Percentiles rank a stretch among this genome's conserved stretches.
phyloP scores from a whole-genome alignment of 139 green algal species.

The Astrephomene gubernaculifera region DNA sequence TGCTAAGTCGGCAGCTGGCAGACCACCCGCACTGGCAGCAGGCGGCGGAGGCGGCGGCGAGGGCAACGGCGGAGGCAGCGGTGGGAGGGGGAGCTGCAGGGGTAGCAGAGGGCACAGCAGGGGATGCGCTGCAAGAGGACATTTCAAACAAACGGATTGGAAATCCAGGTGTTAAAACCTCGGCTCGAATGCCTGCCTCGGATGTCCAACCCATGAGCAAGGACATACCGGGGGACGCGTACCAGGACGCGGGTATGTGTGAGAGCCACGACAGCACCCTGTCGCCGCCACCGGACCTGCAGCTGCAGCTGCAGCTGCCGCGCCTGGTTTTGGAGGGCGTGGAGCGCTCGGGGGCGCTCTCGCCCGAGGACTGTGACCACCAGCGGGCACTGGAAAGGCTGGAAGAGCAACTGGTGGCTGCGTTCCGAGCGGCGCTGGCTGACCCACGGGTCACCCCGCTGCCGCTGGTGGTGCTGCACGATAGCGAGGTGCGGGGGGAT shows the following conservation, averaged over 20 bases:
- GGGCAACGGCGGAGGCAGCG: neutral
- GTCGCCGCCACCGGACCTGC: neutral
- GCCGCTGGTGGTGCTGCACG: slow-evolving; percentile 16
- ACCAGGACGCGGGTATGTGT: too few species aligned
- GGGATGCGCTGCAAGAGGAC: too few species aligned
- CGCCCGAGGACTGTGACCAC: neutral
- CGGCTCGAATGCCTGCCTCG: too few species aligned
- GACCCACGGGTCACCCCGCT: neutral
- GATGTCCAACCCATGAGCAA: too few species aligned
- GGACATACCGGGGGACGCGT: too few species aligned
- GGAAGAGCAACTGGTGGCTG: neutral
- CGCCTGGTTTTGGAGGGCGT: slow-evolving; percentile 16
- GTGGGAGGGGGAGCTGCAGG: neutral
- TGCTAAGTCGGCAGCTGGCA: neutral
- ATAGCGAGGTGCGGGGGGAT: slow-evolving; percentile 14
- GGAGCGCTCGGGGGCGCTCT: neutral
- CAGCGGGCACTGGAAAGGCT: neutral
- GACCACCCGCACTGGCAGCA: neutral
- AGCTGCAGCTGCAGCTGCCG: neutral
- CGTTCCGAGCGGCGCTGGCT: neutral
- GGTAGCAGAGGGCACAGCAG: too few species aligned
- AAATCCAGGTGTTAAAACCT: too few species aligned
- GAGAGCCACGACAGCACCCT: too few species aligned
- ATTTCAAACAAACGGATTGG: too few species aligned
- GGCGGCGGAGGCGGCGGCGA: neutral